Percentiles rank a stretch among this genome's conserved stretches.
These are phyloP conservation scores for Coemansia sp. DNA, from an alignment of 192 early-diverging fungal genomes.

Conservation along the genomic window DNA sequence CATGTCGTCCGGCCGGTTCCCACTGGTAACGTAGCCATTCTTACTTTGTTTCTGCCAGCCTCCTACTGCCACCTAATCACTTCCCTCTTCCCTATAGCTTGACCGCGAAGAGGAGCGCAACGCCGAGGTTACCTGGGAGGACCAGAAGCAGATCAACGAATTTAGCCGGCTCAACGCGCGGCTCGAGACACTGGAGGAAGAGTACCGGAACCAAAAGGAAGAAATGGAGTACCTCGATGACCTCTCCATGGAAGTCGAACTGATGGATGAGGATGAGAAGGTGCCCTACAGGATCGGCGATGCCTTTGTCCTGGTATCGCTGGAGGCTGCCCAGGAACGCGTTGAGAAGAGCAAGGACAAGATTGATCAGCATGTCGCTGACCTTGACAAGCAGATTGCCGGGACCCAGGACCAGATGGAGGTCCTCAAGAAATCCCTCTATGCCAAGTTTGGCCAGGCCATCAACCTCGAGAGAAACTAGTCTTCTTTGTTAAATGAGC, in stretches of 20 bases:
- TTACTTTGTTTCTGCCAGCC: background rate
- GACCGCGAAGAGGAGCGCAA: constrained; percentile 75
- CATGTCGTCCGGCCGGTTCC: constrained; percentile 8
- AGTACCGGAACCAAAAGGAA: constrained; percentile 74
- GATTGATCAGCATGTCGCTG: constrained; percentile 58
- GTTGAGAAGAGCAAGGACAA: constrained; percentile 59
- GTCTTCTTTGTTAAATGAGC: background rate
- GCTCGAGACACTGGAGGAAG: constrained; percentile 70
- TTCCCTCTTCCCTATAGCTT: constrained; percentile 22
- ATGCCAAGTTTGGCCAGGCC: constrained; percentile 87
- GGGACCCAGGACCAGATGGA: constrained; percentile 68
- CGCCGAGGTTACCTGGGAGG: constrained; percentile 92
- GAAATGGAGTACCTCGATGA: constrained; percentile 95
- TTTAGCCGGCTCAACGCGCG: constrained; percentile 83
- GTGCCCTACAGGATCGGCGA: constrained; percentile 85
- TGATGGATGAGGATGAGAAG: constrained; percentile 82
- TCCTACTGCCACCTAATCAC: background rate
- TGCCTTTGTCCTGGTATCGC: constrained; percentile 68
- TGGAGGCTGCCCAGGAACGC: constrained; percentile 68
- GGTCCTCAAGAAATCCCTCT: constrained; percentile 77
- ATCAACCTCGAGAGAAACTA: constrained; percentile 92
- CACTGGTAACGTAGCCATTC: constrained; percentile 1
- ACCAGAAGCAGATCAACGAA: constrained; percentile 92
- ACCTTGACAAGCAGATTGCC: constrained; percentile 59
- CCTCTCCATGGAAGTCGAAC: constrained; percentile 83